Percentiles rank a stretch among this genome's conserved stretches.
Evolutionary conservation across 768 basidiomycete species (phyloP).

Genomic region (Tylopilus felleus): DNA sequence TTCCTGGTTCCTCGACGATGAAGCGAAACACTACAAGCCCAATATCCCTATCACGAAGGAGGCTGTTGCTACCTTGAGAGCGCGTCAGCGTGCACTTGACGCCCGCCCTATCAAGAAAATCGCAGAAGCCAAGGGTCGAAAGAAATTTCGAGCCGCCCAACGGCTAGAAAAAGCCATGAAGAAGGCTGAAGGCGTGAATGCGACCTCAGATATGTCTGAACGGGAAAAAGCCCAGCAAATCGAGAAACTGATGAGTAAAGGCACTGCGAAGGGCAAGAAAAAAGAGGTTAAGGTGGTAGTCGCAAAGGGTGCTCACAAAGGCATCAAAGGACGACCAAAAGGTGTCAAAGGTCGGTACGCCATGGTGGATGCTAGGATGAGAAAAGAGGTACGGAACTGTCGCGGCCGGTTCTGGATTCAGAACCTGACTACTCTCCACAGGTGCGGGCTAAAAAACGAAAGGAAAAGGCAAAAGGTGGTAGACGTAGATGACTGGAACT

Average conservation of each 20-base stretch:
- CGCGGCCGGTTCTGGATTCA: not conserved
- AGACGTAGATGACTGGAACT: constrained; percentile 33
- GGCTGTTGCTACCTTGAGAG: constrained; percentile 78
- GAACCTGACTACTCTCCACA: constrained; percentile 30
- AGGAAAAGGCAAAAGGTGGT: constrained; percentile 58
- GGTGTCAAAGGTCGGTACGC: constrained; percentile 94
- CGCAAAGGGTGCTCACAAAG: constrained; percentile 86
- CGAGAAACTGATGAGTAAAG: constrained; percentile 85
- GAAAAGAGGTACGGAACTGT: constrained; percentile 65
- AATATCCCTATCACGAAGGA: constrained; percentile 98
- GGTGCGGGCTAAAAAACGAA: constrained; percentile 81
- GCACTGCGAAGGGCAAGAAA: constrained; percentile 65
- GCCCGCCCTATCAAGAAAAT: constrained; percentile 98
- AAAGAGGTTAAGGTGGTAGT: constrained; percentile 86
- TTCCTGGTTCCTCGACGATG: constrained; percentile 96
- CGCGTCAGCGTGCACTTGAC: constrained; percentile 90
- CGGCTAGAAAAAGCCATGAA: constrained; percentile 89
- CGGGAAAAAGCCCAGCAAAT: constrained; percentile 92
- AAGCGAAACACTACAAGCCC: constrained; percentile 86
- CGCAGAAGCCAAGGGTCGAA: constrained; percentile 96
- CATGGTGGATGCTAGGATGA: constrained; percentile 94
- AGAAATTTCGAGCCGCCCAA: constrained; percentile 86
- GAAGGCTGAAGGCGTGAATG: constrained; percentile 91
- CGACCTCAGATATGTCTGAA: constrained; percentile 88
- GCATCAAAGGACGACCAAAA: constrained; percentile 88